A percentile compares a stretch with the other conserved stretches of the same genome.
phyloP scores from a whole-genome alignment of 805 yeast species.

The Yarrowia alimentaria region DNA sequence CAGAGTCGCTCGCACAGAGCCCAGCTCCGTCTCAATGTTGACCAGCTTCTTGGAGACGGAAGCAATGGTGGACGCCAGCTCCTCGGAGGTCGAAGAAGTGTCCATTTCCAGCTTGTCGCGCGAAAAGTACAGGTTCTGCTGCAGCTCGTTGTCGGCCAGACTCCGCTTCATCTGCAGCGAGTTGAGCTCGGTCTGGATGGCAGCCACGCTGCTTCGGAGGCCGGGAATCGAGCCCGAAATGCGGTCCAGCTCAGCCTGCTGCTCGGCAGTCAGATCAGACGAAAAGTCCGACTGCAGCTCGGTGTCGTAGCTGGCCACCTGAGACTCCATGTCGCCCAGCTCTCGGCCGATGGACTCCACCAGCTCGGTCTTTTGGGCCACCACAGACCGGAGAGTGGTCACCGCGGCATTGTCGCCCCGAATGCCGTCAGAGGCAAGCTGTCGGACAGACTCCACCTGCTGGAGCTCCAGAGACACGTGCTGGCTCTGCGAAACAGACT shows the following conservation, averaged over 20 bases:
- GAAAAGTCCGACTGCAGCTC: slow-evolving; percentile 59
- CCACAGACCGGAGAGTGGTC: background rate
- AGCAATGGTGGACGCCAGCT: slow-evolving; percentile 4
- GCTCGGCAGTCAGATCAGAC: slow-evolving; percentile 47
- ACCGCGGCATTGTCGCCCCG: slow-evolving; percentile 2
- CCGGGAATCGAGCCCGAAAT: slow-evolving; percentile 36
- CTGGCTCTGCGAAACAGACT: slow-evolving; percentile 48
- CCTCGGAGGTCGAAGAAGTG: slow-evolving; percentile 32
- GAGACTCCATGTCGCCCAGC: slow-evolving; percentile 39
- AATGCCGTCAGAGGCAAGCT: slow-evolving; percentile 1
- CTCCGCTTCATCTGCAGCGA: slow-evolving; percentile 44
- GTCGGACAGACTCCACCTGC: slow-evolving; percentile 30
- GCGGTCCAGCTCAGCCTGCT: slow-evolving; percentile 45
- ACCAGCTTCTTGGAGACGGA: slow-evolving; percentile 6
- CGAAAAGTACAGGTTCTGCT: slow-evolving; percentile 58
- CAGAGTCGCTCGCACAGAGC: slow-evolving; percentile 34
- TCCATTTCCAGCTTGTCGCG: slow-evolving; percentile 41
- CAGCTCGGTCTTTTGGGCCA: slow-evolving; percentile 4
- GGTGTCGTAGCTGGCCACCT: slow-evolving; percentile 44
- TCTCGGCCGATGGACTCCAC: slow-evolving; percentile 30
- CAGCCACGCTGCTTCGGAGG: slow-evolving; percentile 43
- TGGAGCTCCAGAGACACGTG: slow-evolving; percentile 29
- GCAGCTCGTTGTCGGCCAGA: slow-evolving; percentile 53
- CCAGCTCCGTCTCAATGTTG: slow-evolving; percentile 36
- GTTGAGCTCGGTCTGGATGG: slow-evolving; percentile 45